Evolutionary conservation across 148 eudicot species (phyloP).

Genomic region (Gaultheria prostrata): DNA sequence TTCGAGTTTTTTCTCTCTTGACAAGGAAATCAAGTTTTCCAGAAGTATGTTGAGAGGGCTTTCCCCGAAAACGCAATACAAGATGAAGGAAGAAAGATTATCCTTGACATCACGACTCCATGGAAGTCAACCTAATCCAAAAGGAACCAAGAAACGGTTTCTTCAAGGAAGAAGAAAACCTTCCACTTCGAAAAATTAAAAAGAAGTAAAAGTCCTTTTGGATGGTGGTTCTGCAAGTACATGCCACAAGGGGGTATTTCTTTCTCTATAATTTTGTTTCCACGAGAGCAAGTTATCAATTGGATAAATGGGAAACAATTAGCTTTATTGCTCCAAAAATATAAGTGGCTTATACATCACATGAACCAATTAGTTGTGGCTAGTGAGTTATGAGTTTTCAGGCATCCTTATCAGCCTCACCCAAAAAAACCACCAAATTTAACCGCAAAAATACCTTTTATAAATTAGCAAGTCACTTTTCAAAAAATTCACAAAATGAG

Average conservation of each 20-base stretch:
- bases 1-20: neutral
- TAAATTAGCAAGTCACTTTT: too few species aligned
- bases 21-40: neutral
- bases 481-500: too few species aligned
- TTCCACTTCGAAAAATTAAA: neutral
- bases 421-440: too few species aligned
- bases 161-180: neutral
- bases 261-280: neutral
- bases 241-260: neutral
- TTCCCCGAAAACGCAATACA: neutral
- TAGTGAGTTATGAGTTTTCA: neutral
- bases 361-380: neutral
- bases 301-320: neutral
- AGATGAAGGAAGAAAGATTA: neutral
- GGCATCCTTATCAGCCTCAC: too few species aligned
- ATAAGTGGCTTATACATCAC: neutral
- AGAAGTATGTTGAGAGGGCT: neutral
- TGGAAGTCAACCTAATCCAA: constrained; percentile 4
- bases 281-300: neutral
- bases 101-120: neutral
- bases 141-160: neutral
- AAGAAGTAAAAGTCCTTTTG: neutral
- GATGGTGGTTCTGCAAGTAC: neutral
- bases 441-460: too few species aligned
- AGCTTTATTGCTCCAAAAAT: neutral